Percentiles rank a stretch among this genome's conserved stretches.
These are phyloP conservation scores for Pouteria campechiana DNA, from an alignment of 179 eudicot species.

Conservation along the genomic window DNA sequence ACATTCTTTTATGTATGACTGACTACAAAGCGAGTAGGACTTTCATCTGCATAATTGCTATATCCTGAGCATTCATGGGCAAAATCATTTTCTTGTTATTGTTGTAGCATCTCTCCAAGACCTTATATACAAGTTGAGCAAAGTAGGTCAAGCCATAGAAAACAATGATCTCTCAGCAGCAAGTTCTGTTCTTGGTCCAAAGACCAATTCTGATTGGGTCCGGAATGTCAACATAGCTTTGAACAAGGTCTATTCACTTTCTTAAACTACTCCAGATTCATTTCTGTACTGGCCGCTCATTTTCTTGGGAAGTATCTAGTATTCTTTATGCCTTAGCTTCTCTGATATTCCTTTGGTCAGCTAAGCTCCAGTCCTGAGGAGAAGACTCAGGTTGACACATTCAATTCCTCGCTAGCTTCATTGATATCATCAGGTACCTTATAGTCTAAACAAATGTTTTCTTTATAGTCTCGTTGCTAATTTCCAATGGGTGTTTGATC, in stretches of 20 bases:
- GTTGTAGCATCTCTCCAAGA: slow-evolving; percentile 77
- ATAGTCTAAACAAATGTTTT: neutral
- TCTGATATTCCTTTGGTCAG: slow-evolving; percentile 20
- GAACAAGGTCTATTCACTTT: slow-evolving; percentile 39
- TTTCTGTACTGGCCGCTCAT: no score
- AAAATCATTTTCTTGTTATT: no score
- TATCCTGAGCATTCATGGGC: no score
- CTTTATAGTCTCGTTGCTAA: neutral
- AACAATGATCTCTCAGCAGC: slow-evolving; percentile 69
- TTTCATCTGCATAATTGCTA: no score
- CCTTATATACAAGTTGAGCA: slow-evolving; percentile 65
- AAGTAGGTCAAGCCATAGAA: slow-evolving; percentile 87
- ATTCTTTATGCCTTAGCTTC: neutral
- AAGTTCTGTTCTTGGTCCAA: slow-evolving; percentile 58
- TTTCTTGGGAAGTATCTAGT: neutral
- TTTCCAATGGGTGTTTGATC: neutral
- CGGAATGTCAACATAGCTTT: slow-evolving; percentile 72
- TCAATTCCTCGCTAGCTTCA: slow-evolving; percentile 55
- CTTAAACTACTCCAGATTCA: no score
- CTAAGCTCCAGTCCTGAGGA: slow-evolving; percentile 67
- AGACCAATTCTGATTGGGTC: slow-evolving; percentile 66
- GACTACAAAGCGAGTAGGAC: no score
- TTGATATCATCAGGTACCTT: slow-evolving; percentile 62
- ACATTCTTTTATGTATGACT: no score
- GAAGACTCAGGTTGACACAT: slow-evolving; percentile 55